Evolutionary conservation across 2,329 filamentous ascomycete species (phyloP), one percentile per base, ranked within the genome.

Genomic region (Neobulgaria alba): DNA sequence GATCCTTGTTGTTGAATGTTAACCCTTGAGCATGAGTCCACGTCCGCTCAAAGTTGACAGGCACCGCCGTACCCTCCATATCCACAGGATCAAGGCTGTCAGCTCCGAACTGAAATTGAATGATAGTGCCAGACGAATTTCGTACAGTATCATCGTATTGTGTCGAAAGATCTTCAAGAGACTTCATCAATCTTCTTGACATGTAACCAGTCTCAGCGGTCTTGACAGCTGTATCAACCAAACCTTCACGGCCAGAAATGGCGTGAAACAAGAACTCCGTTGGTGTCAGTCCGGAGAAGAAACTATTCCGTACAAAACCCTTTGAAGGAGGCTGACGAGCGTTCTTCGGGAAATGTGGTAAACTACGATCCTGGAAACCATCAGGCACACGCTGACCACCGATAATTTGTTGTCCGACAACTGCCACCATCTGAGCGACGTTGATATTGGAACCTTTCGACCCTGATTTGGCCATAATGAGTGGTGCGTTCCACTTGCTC

Each of bases 131-230:
- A 2, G 82, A 82, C 0, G 89, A 95, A 19, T 90, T 96, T 42
- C 92, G 79, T 1, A 98, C 90, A 0, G 92, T 98, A 55, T 93
- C 78, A 56, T 98, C 92, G 56, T 98, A 98, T 55, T 88, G 79
- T 1, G 85, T 87, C 1, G 89, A 95, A 3, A 96, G 67, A 68
- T 98, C 92, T 60, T 98, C 92, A 36, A 98, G 67, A 3, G 87
- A 95, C 65, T 98, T 98, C 90, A 98, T 98, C 59, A 98, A 63
- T 53, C 92, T 81, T 66, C 92, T 82, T 48, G 90, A 96, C 92
- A 98, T 98, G 66, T 98, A 98, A 50, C 92, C 92, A 9, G 92
- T 98, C 63, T 98, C 92, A 39, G 92, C 92, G 39, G 92, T 98
- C 69, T 98, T 98, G 67, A 96, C 92, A 46, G 92, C 92, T 2